A percentile compares a stretch with the other conserved stretches of the same genome.
Evolutionary conservation across 441 rosid species (phyloP).

Genomic region (Erodium trifolium): DNA sequence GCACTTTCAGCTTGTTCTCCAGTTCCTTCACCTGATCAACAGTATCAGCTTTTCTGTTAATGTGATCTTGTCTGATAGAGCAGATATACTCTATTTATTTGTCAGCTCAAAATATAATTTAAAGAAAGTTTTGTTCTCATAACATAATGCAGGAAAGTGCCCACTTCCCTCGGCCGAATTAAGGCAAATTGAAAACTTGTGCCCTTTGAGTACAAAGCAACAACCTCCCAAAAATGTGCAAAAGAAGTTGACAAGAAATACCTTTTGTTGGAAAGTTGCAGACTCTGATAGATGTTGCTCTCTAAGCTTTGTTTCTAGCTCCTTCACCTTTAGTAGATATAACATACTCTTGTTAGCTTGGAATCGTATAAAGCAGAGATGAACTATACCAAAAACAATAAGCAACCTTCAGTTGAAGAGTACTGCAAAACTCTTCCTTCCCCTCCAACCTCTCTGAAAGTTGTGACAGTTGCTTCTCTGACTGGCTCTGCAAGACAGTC

Average conservation of each 20-base stretch:
- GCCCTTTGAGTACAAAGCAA: too few relatives aligned
- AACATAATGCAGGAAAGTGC: too few relatives aligned
- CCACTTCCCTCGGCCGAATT: too few relatives aligned
- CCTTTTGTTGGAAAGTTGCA: constrained; percentile 48
- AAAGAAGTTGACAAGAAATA: constrained; percentile 10
- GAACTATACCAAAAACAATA: constrained; percentile 3
- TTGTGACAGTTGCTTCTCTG: constrained; percentile 54
- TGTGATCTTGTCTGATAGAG: not conserved
- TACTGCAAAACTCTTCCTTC: constrained; percentile 54
- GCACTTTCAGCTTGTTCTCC: constrained; percentile 57
- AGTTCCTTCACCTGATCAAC: constrained; percentile 53
- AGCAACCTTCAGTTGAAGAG: constrained; percentile 61
- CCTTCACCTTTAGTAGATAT: constrained; percentile 44
- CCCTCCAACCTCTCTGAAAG: constrained; percentile 60
- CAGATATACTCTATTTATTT: not conserved
- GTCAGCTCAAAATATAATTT: not conserved
- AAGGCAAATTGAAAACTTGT: too few relatives aligned
- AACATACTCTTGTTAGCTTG: constrained; percentile 17
- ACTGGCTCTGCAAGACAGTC: constrained; percentile 35
- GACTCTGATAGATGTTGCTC: constrained; percentile 54
- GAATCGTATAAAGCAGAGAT: constrained; percentile 8
- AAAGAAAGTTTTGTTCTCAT: too few relatives aligned
- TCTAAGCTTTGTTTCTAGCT: constrained; percentile 56
- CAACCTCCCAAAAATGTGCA: too few relatives aligned
- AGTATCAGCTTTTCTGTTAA: constrained; percentile 9